A percentile compares a stretch with the other conserved stretches of the same genome.
Evolutionary conservation across 257 asterid species (phyloP).

Genomic region (Solanum virginianum): DNA sequence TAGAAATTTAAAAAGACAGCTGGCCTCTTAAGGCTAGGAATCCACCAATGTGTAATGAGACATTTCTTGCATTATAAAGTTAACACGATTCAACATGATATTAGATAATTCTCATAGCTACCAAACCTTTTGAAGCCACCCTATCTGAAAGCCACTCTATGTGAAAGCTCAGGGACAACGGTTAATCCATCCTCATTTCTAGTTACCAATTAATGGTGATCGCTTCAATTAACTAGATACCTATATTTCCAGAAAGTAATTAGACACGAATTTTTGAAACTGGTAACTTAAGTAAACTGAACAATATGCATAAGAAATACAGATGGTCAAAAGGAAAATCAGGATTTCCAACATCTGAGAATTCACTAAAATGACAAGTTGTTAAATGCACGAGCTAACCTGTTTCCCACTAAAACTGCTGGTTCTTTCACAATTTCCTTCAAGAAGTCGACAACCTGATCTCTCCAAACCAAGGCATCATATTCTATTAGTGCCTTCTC

Average conservation of each 20-base stretch:
- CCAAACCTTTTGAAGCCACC: not conserved
- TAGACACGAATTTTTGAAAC: too few relatives aligned
- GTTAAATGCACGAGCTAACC: constrained; percentile 17
- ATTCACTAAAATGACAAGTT: not conserved
- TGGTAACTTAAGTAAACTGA: not conserved
- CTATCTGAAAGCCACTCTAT: not conserved
- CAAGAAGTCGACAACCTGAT: constrained; percentile 81
- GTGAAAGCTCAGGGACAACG: not conserved
- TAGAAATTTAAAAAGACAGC: not conserved
- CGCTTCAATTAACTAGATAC: not conserved
- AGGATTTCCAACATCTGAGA: not conserved
- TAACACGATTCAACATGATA: not conserved
- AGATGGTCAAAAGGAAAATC: not conserved
- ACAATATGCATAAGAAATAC: not conserved
- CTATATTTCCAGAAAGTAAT: not conserved
- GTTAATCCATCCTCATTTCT: not conserved
- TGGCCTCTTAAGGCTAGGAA: not conserved
- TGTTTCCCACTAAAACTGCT: constrained; percentile 87
- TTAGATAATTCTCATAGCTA: not conserved
- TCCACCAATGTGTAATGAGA: not conserved
- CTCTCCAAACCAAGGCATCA: constrained; percentile 88
- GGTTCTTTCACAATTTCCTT: constrained; percentile 80
- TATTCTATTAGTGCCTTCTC: constrained; percentile 90
- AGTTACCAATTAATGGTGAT: not conserved
- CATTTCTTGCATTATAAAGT: not conserved